Evolutionary conservation across 306 rosid species (phyloP).

Genomic region (Trifolium pratense): DNA sequence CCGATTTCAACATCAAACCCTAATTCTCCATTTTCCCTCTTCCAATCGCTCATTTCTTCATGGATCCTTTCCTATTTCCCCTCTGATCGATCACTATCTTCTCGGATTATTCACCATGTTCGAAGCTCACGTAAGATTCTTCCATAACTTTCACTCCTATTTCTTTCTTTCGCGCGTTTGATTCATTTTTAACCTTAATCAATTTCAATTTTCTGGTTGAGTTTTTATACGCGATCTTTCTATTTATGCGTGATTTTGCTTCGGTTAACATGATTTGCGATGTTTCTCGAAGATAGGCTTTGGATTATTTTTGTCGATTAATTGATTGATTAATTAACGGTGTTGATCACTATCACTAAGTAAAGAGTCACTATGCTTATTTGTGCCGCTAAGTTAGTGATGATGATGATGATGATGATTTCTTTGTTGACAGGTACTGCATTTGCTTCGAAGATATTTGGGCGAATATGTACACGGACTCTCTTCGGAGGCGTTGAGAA

Average conservation of each 20-base stretch:
- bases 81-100: conserved; percentile 40
- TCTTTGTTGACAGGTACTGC: conserved; percentile 69
- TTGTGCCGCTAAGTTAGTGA: conserved; percentile 5
- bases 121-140: conserved; percentile 86
- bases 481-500: conserved; percentile 88
- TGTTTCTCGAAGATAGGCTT: neutral
- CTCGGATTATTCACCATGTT: conserved; percentile 72
- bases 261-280: conserved; percentile 1
- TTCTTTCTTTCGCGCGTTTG: neutral
- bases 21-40: conserved; percentile 21
- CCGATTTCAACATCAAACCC: conserved; percentile 42
- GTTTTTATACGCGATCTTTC: neutral
- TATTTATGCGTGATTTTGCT: neutral
- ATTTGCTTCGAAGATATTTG: conserved; percentile 87
- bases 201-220: conserved; percentile 1
- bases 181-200: neutral
- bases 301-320: neutral
- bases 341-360: neutral
- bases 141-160: neutral
- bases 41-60: conserved; percentile 34
- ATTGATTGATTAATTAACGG: neutral
- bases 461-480: conserved; percentile 99
- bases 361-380: neutral
- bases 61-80: conserved; percentile 38
- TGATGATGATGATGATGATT: neutral